Evolutionary conservation across 2,329 filamentous ascomycete genomes (phyloP), one percentile per base, ranked within the genome.

Genomic region (Phaeophleospora eucalypticola): DNA sequence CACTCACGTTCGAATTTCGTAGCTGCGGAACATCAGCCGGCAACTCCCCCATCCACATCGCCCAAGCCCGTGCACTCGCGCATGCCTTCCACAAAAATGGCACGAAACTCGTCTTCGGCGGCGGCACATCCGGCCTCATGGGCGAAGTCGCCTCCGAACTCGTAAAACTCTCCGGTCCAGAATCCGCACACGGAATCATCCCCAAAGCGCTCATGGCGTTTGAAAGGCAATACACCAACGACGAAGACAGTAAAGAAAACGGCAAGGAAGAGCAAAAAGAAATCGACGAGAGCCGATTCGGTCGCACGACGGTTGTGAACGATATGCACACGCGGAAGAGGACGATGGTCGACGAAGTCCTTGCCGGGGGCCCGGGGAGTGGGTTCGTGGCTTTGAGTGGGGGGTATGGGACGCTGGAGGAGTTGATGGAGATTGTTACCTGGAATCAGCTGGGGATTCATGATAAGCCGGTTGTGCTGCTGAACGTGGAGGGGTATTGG

Each of bases 381-480:
- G 91, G 91, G 12, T 98, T 98, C 71, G 82, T 97, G 36, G 89
- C 89, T 19, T 73, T 98, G 49, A 82, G 81, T 46, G 91, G 91
- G 35, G 93, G 93, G 1, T 97, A 91, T 68, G 93, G 93, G 15
- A 97, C 93, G 3, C 78, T 97, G 65, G 93, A 97, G 73, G 93
- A 98, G 76, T 78, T 97, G 65, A 89, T 95, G 69, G 88, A 94
- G 46, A 49, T 49, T 3, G 83, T 82, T 18, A 93, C 88, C 8
- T 98, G 93, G 64, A 97, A 96, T 68, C 91, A 97, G 72, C 72
- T 97, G 41, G 91, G 91, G 1, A 97, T 98, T 56, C 93, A 97
- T 70, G 77, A 77, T 58, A 76, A 78, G 41, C 87, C 86, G 3
- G 83, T 97, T 39, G 83, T 91, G 44, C 72, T 96, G 41, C 80